A percentile compares a stretch with the other conserved stretches of the same genome.
Conservation (phyloP, 768 basidiomycete species). For the Xerocomellus dryophilus region DNA sequence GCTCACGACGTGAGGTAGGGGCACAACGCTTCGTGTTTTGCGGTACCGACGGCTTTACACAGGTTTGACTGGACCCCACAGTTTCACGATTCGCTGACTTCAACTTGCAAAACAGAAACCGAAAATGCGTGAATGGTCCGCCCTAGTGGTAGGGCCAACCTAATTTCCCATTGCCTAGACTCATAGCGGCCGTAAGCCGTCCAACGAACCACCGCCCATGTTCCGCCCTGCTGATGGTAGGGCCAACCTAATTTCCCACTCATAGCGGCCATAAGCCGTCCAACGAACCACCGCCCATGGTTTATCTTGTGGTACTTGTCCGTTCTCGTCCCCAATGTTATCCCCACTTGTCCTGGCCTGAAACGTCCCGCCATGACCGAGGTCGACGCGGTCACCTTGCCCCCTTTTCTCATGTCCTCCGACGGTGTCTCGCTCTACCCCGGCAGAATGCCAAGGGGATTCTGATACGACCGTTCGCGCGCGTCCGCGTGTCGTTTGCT, state of each 20-base stretch:
- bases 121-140: too few species aligned
- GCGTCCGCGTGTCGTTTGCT: too few species aligned
- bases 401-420: neutral
- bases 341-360: neutral
- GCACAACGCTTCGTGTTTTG: neutral
- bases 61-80: too few species aligned
- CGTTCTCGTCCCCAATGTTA: neutral
- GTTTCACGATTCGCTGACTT: too few species aligned
- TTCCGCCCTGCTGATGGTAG: too few species aligned
- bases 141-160: too few species aligned
- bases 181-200: too few species aligned
- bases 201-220: too few species aligned
- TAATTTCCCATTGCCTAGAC: too few species aligned
- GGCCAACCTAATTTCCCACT: neutral
- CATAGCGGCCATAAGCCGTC: neutral
- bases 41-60: neutral
- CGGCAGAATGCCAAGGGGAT: conserved; percentile 10
- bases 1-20: conserved; percentile 2
- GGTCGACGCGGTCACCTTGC: too few species aligned
- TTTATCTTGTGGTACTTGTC: neutral
- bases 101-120: too few species aligned
- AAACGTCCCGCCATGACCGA: conserved; percentile 3
- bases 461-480: neutral
- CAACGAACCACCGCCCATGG: neutral
- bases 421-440: neutral